Conservation (phyloP, 768 basidiomycete species). For the Mycena rebaudengoi region DNA sequence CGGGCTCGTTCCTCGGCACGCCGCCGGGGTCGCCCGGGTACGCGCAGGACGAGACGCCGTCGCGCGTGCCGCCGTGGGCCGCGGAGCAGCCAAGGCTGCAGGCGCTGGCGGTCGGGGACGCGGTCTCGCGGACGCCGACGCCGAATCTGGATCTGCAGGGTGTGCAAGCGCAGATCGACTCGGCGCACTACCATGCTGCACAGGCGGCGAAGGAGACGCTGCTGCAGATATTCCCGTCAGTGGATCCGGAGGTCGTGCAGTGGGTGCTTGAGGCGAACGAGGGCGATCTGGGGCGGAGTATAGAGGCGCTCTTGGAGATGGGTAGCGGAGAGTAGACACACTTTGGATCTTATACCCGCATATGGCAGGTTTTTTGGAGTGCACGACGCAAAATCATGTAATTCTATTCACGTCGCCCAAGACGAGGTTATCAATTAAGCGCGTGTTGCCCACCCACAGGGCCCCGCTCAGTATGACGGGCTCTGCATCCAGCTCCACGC, state of each 20-base stretch:
- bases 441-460: constrained; percentile 84
- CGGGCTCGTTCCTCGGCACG: constrained; percentile 29
- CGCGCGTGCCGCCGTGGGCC: constrained; percentile 40
- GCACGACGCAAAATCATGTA: constrained; percentile 29
- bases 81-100: constrained; percentile 57
- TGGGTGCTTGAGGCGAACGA: constrained; percentile 91
- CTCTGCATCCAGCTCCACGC: constrained; percentile 37
- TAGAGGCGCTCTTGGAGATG: constrained; percentile 87
- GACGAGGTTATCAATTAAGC: constrained; percentile 93
- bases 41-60: constrained; percentile 60
- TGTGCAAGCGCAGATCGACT: constrained; percentile 81
- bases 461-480: constrained; percentile 85
- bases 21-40: constrained; percentile 46
- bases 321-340: constrained; percentile 44
- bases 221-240: constrained; percentile 85
- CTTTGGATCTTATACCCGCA: no score
- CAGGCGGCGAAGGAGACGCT: constrained; percentile 80
- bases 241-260: constrained; percentile 86
- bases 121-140: constrained; percentile 75
- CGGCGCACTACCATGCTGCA: constrained; percentile 76
- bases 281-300: constrained; percentile 89
- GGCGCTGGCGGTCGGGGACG: constrained; percentile 34
- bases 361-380: no score
- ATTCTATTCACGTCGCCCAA: constrained; percentile 60
- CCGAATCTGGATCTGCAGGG: constrained; percentile 74